Base-by-base conservation (phyloP, 306 rosid genomes). In the Leucaena leucocephala region DNA sequence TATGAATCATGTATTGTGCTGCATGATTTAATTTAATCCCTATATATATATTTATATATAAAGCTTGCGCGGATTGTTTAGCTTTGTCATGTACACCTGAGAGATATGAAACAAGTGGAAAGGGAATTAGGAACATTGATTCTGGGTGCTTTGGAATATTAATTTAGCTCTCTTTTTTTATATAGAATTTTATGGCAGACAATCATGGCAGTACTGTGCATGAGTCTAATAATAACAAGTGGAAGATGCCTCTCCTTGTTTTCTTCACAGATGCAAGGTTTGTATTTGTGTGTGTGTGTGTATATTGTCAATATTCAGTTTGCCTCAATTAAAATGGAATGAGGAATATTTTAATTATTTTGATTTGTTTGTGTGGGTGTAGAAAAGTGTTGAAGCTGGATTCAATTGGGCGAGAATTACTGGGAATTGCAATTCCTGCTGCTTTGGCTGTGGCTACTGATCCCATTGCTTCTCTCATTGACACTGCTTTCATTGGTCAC, bases 381-480 rank as follows among this genome's bases (percentile, higher is more conserved):
- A 94, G 98, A 40, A 81, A 62, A 69, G 86, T 96, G 68, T 93
- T 91, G 86, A 91, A 90, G 90, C 74, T 88, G 87, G 99, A 96
- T 27, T 62, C 84, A 4, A 82, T 96, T 65, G 94, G 91, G 19
- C 81, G 85, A 64, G 99, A 96, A 86, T 86, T 96, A 4, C 86
- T 96, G 10, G 89, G 90, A 71, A 96, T 96, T 72, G 99, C 98
- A 50, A 44, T 96, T 33, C 99, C 99, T 15, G 96, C 96, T 82
- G 97, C 98, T 45, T 80, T 96, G 45, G 98, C 97, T 63, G 96
- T 96, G 69, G 98, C 99, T 46, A 97, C 99, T 84, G 99, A 96
- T 82, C 99, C 99, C 54, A 83, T 96, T 76, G 99, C 98, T 79
- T 96, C 99, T 79, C 91, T 96, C 19, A 91, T 96, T 14, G 99